A percentile compares a stretch with the other conserved stretches of the same genome.
Evolutionary conservation across 345 rosid genomes (phyloP).

Genomic region (Acer saccharum): DNA sequence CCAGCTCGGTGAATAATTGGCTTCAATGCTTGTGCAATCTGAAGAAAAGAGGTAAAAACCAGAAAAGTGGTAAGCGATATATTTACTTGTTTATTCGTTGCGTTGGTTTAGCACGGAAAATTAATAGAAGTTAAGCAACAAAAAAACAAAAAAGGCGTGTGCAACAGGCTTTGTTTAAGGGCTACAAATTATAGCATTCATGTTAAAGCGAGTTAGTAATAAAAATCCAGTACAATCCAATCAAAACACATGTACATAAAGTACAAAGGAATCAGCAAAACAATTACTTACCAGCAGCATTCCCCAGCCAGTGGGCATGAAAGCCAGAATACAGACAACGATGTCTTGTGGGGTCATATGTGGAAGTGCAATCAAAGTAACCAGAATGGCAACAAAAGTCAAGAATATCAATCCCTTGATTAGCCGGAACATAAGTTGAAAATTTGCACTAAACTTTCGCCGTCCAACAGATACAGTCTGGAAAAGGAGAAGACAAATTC

Average conservation of each 20-base stretch:
- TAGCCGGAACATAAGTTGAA: constrained; percentile 91
- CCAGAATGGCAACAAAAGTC: constrained; percentile 75
- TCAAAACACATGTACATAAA: background rate
- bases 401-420: constrained; percentile 96
- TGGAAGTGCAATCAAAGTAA: constrained; percentile 75
- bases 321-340: constrained; percentile 89
- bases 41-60: constrained; percentile 9
- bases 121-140: background rate
- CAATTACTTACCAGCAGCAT: constrained; percentile 76
- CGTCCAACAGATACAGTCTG: constrained; percentile 97
- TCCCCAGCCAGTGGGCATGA: constrained; percentile 99
- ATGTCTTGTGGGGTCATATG: constrained; percentile 89
- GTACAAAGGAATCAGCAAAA: background rate
- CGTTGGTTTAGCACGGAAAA: background rate
- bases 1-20: constrained; percentile 72
- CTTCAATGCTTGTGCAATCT: constrained; percentile 98
- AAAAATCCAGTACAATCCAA: background rate
- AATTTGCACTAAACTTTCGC: constrained; percentile 88
- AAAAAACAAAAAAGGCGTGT: background rate
- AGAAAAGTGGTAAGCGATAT: too few species aligned
- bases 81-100: background rate
- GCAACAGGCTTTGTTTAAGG: background rate
- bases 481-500: constrained; percentile 17
- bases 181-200: background rate
- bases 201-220: background rate